These are phyloP conservation scores for Emiliania huxleyi DNA, from an alignment of 78 protist genomes.

Conservation along the genomic window DNA sequence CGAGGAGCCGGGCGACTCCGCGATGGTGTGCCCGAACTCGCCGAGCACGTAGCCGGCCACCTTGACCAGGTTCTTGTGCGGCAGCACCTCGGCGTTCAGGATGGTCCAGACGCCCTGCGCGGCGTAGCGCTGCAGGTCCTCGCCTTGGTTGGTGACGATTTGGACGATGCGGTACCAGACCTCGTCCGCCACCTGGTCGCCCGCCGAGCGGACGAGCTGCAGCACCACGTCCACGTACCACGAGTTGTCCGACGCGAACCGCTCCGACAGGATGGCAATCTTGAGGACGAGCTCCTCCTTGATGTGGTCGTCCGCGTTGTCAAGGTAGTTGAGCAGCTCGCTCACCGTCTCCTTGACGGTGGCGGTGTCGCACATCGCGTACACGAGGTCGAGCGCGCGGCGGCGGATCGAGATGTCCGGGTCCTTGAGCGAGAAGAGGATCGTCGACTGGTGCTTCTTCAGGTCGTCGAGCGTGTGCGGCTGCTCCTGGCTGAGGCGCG, in stretches of 20 bases:
- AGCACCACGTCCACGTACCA: constrained; percentile 95
- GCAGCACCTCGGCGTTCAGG: constrained; percentile 52
- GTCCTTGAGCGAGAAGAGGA: constrained; percentile 58
- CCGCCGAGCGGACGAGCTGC: constrained; percentile 81
- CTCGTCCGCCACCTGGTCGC: constrained; percentile 79
- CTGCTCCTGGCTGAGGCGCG: constrained; percentile 15
- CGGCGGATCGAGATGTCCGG: constrained; percentile 69
- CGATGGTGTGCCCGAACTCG: constrained; percentile 91
- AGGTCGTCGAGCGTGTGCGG: constrained; percentile 20
- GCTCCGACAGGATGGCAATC: constrained; percentile 95
- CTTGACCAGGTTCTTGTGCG: constrained; percentile 82
- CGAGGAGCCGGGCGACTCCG: constrained; percentile 31
- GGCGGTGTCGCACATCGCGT: constrained; percentile 84
- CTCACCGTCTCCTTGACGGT: constrained; percentile 69
- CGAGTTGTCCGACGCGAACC: constrained; percentile 70
- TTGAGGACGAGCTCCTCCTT: constrained; percentile 87
- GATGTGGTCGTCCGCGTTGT: constrained; percentile 71
- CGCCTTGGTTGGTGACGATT: constrained; percentile 85
- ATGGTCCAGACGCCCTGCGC: constrained; percentile 67
- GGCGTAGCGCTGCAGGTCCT: constrained; percentile 86
- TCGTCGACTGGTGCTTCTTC: constrained; percentile 41
- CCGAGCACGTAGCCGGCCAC: constrained; percentile 88
- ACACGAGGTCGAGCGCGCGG: constrained; percentile 90
- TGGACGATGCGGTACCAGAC: constrained; percentile 95
- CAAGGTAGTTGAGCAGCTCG: constrained; percentile 85